Evolutionary conservation across 2,329 filamentous ascomycete species (phyloP), one percentile per base, ranked within the genome.

Genomic region (Apiospora sp.): DNA sequence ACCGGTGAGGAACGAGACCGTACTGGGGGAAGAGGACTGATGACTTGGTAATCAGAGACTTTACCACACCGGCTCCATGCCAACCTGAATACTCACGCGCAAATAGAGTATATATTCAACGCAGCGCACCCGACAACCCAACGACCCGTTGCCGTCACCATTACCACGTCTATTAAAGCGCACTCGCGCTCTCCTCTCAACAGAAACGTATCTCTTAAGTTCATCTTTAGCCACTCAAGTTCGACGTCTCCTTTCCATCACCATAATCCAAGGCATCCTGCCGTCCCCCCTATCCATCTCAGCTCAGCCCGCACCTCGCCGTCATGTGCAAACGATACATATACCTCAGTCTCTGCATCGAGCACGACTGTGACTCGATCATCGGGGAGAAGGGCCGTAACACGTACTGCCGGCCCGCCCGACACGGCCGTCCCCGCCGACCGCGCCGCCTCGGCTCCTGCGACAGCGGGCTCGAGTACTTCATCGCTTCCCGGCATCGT

Each of bases 291-390:
- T 19, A 8, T 19, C 4, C 30, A 37, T 10, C 30, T 37, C 2
- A 61, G 54, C 54, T 37, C 14, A 22, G 8, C 58, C 8, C 10
- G 30, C 7, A 61, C 54, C 3, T 24, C 58, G 58, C 58, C 58
- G 58, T 14, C 58, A 64, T 64, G 58, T 64, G 58, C n/a, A 64
- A 64, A 13, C 58, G 41, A 34, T 64, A 64, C 34, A 34, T 64
- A 6, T 64, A 64, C 34, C 22, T 64, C 58, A 64, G 34, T 6
- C 19, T 64, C 58, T 64, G 58, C 34, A 8, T 41, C 34, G 34
- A 41, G 30, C 58, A n/a, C 58, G 34, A 24, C 19, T 64, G 58
- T 10, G 58, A 64, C 3, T n/a, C 34, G 34, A 41, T 41, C 34
- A 34, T 41, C 58, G 34, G 34, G 19, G 41, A 64, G 58, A 64